A percentile compares a stretch with the other conserved stretches of the same genome.
phyloP scores from a whole-genome alignment of 805 yeast species.

The Saitoella complicata region DNA sequence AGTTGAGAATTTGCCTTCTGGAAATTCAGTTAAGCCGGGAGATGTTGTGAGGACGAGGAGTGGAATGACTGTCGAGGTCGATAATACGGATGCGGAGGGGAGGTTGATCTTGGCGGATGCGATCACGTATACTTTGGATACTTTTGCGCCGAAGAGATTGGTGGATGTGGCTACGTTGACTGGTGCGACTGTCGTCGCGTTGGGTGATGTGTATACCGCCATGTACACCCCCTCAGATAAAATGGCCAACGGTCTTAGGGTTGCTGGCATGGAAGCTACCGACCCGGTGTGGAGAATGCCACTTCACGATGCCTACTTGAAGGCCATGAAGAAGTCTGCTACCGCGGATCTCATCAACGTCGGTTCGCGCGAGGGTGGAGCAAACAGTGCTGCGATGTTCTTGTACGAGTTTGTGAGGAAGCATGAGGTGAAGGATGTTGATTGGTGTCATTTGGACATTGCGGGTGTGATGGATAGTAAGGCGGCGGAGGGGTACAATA shows the following conservation, averaged over 20 bases:
- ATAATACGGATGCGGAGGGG: slow-evolving; percentile 3
- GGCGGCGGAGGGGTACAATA: neutral
- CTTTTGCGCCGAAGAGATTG: neutral
- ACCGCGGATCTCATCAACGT: slow-evolving; percentile 2
- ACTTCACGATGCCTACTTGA: slow-evolving; percentile 1
- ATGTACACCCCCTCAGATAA: neutral
- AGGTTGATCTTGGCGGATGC: slow-evolving; percentile 1
- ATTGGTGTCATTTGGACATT: neutral
- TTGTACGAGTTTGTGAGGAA: neutral
- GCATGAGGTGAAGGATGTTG: neutral
- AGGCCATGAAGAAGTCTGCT: neutral
- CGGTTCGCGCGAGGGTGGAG: slow-evolving; percentile 1
- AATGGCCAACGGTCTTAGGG: neutral
- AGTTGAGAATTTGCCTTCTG: slow-evolving; percentile 1
- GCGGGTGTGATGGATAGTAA: slow-evolving; percentile 2
- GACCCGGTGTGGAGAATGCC: slow-evolving; percentile 3
- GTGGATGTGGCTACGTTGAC: slow-evolving; percentile 1
- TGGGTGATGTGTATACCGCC: slow-evolving; percentile 1
- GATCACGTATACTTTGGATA: neutral
- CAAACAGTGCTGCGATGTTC: neutral
- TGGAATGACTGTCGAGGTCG: slow-evolving; percentile 1
- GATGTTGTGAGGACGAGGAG: neutral
- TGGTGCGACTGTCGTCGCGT: slow-evolving; percentile 1
- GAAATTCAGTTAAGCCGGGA: slow-evolving; percentile 1
- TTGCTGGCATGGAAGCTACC: neutral